These are phyloP conservation scores for Aspergillus nomiae DNA, from an alignment of 2,329 filamentous ascomycete species.

Conservation along the genomic window DNA sequence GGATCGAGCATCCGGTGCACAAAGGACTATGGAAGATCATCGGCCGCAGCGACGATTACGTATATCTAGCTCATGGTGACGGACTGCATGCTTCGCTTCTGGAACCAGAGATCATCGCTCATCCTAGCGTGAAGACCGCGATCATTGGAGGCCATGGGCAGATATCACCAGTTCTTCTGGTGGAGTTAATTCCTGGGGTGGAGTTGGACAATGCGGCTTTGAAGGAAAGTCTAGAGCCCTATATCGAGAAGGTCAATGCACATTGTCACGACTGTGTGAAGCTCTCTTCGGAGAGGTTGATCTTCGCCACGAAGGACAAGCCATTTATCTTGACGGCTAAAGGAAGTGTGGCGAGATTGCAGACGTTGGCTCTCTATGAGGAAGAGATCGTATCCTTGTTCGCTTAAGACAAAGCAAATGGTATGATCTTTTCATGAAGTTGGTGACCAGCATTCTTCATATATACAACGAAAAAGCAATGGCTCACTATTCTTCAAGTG, in stretches of 20 bases:
- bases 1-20: slow-evolving; percentile 23
- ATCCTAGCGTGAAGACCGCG: slow-evolving; percentile 21
- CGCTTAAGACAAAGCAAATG: not conserved
- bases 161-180: slow-evolving; percentile 19
- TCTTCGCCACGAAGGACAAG: not conserved
- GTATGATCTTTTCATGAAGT: not conserved
- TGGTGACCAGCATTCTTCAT: not conserved
- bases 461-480: not conserved
- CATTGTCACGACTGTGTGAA: not conserved
- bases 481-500: too few species aligned
- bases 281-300: not conserved
- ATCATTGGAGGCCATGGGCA: slow-evolving; percentile 26
- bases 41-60: slow-evolving; percentile 24
- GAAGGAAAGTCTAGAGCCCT: not conserved
- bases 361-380: not conserved
- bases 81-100: slow-evolving; percentile 24
- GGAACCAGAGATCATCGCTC: slow-evolving; percentile 25
- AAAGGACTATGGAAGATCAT: slow-evolving; percentile 29
- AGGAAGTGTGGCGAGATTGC: not conserved
- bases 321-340: not conserved
- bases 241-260: not conserved
- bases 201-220: not conserved
- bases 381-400: not conserved
- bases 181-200: not conserved
- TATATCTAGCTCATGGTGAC: slow-evolving; percentile 20